Evolutionary conservation across 2,329 filamentous ascomycete species (phyloP).

Genomic region (Catunica adiposa): DNA sequence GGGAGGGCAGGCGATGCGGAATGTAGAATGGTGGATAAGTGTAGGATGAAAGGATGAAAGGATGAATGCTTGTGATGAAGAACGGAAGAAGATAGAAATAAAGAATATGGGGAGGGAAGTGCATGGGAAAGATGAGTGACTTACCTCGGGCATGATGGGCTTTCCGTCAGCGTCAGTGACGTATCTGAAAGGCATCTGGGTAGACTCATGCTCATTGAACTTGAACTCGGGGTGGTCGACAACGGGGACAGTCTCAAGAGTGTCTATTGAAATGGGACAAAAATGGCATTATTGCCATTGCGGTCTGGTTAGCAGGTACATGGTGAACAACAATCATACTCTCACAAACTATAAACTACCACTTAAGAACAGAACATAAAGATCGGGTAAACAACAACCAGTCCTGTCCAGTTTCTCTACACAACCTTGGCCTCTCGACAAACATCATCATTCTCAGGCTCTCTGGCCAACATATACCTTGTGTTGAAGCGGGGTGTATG

Average conservation of each 20-base stretch:
- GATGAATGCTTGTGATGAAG: not conserved
- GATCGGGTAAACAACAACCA: too few relatives aligned
- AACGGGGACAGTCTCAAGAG: conserved; percentile 64
- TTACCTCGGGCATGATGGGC: conserved; percentile 81
- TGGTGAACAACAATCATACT: too few relatives aligned
- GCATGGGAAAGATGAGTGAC: conserved; percentile 17
- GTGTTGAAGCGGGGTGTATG: too few relatives aligned
- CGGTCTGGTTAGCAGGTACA: not conserved
- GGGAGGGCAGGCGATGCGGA: not conserved
- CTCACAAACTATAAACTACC: too few relatives aligned
- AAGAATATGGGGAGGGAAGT: not conserved
- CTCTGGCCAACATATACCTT: too few relatives aligned
- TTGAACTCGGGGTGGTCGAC: conserved; percentile 78
- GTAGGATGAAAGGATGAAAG: not conserved
- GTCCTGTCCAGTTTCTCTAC: too few relatives aligned
- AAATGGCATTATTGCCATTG: not conserved
- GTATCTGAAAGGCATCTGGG: conserved; percentile 96
- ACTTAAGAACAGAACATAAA: too few relatives aligned
- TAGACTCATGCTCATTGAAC: conserved; percentile 83
- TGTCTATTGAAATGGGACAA: conserved; percentile 32
- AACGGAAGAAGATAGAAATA: not conserved
- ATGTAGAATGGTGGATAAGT: not conserved
- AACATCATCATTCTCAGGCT: too few relatives aligned
- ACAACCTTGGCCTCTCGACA: too few relatives aligned
- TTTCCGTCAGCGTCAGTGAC: conserved; percentile 58